Evolutionary conservation across 768 basidiomycete genomes (phyloP), one percentile per base, ranked within the genome.

Genomic region (Naganishia onofrii): DNA sequence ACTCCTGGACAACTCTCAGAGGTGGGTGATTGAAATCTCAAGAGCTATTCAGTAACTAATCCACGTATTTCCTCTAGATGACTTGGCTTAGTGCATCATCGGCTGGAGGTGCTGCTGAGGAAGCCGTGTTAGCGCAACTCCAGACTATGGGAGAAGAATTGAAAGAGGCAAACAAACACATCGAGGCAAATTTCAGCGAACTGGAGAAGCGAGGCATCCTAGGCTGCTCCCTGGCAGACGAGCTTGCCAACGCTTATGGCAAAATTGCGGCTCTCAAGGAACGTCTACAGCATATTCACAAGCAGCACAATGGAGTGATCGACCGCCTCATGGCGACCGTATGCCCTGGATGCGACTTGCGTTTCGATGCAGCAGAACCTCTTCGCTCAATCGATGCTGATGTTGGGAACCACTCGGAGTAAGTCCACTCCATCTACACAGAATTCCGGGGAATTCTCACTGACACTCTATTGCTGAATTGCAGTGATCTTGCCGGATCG

Each of bases 161-260:
- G 23, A 63, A n/a, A 17, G 42, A 63, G 38, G 60, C 60, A 26
- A 63, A 63, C 60, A 42, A 44, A 42, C 60, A 63, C 60, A 63
- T 63, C 38, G 60, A 63, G 36, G 23, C 46, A 17, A 63, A 63
- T 42, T 63, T 63, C 42, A 42, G 42, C n/a, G 38, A 63, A 46
- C 38, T 63, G 9, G 60, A 63, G 19, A 63, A 63, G 38, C 60
- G 60, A 26, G 60, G 60, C 60, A 26, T 63, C 3, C 29, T 63
- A 44, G 60, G 60, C 3, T 63, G 60, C 23, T 63, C 60, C 0
- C 15, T 63, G 26, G 60, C 42, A 26, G 60, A 63, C 19, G 60
- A 63, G 42, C 60, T 63, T 29, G 60, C 60, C 1, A 42, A 63
- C 38, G 60, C 60, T 26, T 34, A 63, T 36, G 32, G 60, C 42